Conservation (phyloP, 768 basidiomycete species). For the Calocybe cyanea region DNA sequence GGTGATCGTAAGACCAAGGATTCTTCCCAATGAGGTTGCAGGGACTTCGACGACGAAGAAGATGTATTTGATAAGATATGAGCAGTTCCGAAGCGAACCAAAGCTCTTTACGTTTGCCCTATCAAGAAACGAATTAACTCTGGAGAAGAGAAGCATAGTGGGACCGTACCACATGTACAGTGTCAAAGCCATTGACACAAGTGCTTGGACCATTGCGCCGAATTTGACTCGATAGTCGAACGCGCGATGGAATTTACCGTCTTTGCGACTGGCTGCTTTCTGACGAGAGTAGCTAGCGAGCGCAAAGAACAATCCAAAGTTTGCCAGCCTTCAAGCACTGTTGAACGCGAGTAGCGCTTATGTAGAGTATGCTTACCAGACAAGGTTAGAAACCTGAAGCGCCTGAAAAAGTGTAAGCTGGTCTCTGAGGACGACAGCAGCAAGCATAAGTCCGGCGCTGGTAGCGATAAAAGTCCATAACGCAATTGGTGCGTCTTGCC, state of each 20-base stretch:
- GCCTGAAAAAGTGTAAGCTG: slow-evolving; percentile 37
- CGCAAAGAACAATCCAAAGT: slow-evolving; percentile 38
- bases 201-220: slow-evolving; percentile 34
- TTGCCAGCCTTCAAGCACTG: slow-evolving; percentile 30
- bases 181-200: slow-evolving; percentile 35
- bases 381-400: slow-evolving; percentile 36
- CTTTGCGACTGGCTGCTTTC: slow-evolving; percentile 22
- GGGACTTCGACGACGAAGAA: slow-evolving; percentile 29
- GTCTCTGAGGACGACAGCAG: slow-evolving; percentile 30
- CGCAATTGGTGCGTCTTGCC: slow-evolving; percentile 34
- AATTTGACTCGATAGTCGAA: slow-evolving; percentile 32
- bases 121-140: not conserved
- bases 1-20: slow-evolving; percentile 27
- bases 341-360: not conserved
- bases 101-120: slow-evolving; percentile 29
- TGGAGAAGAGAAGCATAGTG: not conserved
- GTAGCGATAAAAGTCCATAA: slow-evolving; percentile 43
- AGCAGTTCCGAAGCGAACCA: slow-evolving; percentile 24
- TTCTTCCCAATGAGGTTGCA: slow-evolving; percentile 28
- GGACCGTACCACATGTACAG: slow-evolving; percentile 32
- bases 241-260: slow-evolving; percentile 3
- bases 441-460: slow-evolving; percentile 34
- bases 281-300: slow-evolving; percentile 38
- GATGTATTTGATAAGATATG: slow-evolving; percentile 27
- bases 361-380: slow-evolving; percentile 26